A percentile compares a stretch with the other conserved stretches of the same genome.
Evolutionary conservation across 331 rosid genomes (phyloP).

Genomic region (Malus hybrid): DNA sequence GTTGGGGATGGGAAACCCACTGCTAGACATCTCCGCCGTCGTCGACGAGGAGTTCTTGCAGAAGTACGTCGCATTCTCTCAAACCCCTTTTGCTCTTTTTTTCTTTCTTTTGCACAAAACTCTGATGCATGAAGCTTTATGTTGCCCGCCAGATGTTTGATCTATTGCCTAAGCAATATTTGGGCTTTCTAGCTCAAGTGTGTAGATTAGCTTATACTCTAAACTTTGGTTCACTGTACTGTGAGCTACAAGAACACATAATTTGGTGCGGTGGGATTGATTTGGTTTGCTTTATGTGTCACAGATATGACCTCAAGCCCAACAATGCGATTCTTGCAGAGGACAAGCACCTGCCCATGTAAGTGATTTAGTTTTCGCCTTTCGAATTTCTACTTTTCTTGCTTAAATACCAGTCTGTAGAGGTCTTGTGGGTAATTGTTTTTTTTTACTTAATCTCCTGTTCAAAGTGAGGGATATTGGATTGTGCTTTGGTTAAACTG

Average conservation of each 20-base stretch:
- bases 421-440: neutral
- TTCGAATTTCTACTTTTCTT: neutral
- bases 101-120: neutral
- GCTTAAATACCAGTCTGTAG: neutral
- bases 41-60: conserved; percentile 62
- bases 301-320: conserved; percentile 68
- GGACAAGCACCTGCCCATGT: conserved; percentile 92
- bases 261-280: neutral
- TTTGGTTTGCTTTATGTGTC: neutral
- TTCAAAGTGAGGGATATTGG: neutral
- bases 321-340: conserved; percentile 90
- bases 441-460: neutral
- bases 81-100: too few species aligned
- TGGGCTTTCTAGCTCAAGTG: neutral
- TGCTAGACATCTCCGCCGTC: conserved; percentile 80
- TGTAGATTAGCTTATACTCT: neutral
- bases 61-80: conserved; percentile 24
- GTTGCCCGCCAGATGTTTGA: neutral
- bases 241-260: neutral
- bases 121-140: neutral
- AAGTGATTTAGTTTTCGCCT: neutral
- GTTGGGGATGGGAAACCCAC: conserved; percentile 94
- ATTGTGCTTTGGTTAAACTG: neutral
- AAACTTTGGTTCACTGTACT: neutral
- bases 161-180: neutral